Evolutionary conservation across 495 filamentous ascomycete species (phyloP).

Genomic region (Aspergillus cristatus): DNA sequence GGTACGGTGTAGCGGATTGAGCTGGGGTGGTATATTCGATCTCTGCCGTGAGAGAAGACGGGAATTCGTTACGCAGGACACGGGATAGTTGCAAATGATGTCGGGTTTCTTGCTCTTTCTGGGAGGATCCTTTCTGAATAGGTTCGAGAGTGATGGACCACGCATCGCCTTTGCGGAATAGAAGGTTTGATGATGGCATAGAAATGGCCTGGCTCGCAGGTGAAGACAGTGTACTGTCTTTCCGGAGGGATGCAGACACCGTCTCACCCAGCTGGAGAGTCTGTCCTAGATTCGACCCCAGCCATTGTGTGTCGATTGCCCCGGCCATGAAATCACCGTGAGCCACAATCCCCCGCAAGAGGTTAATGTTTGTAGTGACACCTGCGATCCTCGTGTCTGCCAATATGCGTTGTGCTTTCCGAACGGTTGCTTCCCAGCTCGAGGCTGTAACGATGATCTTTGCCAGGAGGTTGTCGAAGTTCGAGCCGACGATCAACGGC

Average conservation of each 20-base stretch:
- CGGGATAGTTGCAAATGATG: slow-evolving; percentile 45
- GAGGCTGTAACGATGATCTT: slow-evolving; percentile 52
- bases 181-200: slow-evolving; percentile 24
- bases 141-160: slow-evolving; percentile 44
- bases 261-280: slow-evolving; percentile 24
- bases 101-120: slow-evolving; percentile 9
- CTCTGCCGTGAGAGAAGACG: slow-evolving; percentile 42
- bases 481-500: slow-evolving; percentile 36
- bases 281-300: slow-evolving; percentile 37
- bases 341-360: slow-evolving; percentile 43
- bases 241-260: slow-evolving; percentile 11
- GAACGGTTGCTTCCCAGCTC: slow-evolving; percentile 39
- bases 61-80: slow-evolving; percentile 51
- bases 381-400: slow-evolving; percentile 44
- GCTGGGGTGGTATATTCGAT: slow-evolving; percentile 43
- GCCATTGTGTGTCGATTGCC: slow-evolving; percentile 48
- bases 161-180: slow-evolving; percentile 48
- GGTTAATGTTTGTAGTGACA: slow-evolving; percentile 45
- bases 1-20: slow-evolving; percentile 24
- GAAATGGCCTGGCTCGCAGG: slow-evolving; percentile 1
- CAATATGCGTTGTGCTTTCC: slow-evolving; percentile 45
- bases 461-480: slow-evolving; percentile 52
- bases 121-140: slow-evolving; percentile 3
- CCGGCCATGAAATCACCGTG: slow-evolving; percentile 38
- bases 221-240: background rate